These are phyloP conservation scores for Gloeophyllum trabeum DNA, from an alignment of 768 basidiomycete species.

Conservation along the genomic window DNA sequence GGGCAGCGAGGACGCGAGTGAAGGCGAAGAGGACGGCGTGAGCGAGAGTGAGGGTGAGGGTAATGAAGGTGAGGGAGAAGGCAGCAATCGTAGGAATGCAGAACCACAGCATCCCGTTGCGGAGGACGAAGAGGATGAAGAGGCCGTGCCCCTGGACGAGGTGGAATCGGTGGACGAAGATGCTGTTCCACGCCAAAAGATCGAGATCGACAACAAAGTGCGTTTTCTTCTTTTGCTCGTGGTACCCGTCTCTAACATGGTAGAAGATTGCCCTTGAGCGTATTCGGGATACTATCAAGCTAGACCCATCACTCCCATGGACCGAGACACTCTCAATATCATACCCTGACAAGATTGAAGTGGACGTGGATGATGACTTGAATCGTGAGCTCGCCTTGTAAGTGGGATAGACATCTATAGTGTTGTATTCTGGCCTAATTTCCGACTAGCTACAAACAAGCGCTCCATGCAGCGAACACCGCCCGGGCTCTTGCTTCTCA, in stretches of 20 bases:
- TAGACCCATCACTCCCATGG: conserved; percentile 71
- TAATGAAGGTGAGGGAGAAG: conserved; percentile 16
- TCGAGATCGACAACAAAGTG: conserved; percentile 76
- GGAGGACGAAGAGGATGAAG: conserved; percentile 17
- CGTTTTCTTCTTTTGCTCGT: conserved; percentile 13
- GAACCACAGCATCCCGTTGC: no score
- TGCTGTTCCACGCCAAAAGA: conserved; percentile 68
- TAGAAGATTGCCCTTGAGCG: conserved; percentile 65
- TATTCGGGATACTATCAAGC: conserved; percentile 66
- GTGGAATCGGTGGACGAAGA: conserved; percentile 65
- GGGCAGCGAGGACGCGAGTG: conserved; percentile 3
- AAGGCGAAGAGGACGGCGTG: conserved; percentile 18
- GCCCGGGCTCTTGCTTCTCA: conserved; percentile 73
- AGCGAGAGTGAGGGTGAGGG: conserved; percentile 18
- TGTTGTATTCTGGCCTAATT: no score
- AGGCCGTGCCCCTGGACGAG: conserved; percentile 57
- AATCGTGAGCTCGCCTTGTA: conserved; percentile 95
- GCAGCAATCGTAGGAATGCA: conserved; percentile 2
- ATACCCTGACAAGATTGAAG: conserved; percentile 63
- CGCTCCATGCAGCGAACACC: conserved; percentile 68
- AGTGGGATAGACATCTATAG: conserved; percentile 19
- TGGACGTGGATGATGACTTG: conserved; percentile 80
- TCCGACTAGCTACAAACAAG: conserved; percentile 81
- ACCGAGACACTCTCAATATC: conserved; percentile 69
- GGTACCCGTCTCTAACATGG: neutral